Evolutionary conservation across 768 basidiomycete species (phyloP), one percentile per base, ranked within the genome.

Genomic region (Collybia mongolica): DNA sequence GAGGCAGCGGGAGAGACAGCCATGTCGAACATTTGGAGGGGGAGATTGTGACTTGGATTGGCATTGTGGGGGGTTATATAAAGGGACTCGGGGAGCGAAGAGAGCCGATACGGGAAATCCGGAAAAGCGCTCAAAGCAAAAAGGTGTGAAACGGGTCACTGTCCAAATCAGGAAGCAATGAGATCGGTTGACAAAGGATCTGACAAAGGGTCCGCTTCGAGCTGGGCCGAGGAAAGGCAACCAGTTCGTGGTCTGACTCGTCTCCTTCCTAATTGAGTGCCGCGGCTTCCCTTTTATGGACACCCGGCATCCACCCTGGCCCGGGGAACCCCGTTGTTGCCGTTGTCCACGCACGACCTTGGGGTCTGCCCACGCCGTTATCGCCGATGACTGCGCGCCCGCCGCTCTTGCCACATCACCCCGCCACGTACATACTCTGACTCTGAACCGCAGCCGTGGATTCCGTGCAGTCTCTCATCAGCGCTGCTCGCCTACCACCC

Each of bases 21-120:
- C 54, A 59, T 60, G 46, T 54, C 47, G 56, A 26, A 60, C 55
- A 57, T 47, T 50, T 48, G 49, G 48, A 61, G 54, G 53, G 54
- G 57, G 49, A 45, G 46, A 39, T 48, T 56, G 48, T 49, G 48
- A 48, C 22, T 38, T 43, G 24, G 54, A 55, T 56, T 55, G 40
- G 54, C 29, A 45, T 46, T 56, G 58, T 59, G 55, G 53, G 53
- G 46, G 54, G 44, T 48, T 66, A 65, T 66, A 66, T 68, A 67
- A 63, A 66, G 59, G 60, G 56, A 48, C 39, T 63, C 63, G 65
- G 65, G 62, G 56, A 57, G 60, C 57, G 47, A 60, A 61, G 55
- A 58, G 61, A 58, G 60, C 66, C 66, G 66, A 68, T 65, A 60
- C 60, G 63, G 65, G 52, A 59, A 65, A 18, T 51, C 65, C 62